These are phyloP conservation scores for Rutidosis leptorrhynchoides DNA, from an alignment of 129 eudicot species.

Conservation along the genomic window DNA sequence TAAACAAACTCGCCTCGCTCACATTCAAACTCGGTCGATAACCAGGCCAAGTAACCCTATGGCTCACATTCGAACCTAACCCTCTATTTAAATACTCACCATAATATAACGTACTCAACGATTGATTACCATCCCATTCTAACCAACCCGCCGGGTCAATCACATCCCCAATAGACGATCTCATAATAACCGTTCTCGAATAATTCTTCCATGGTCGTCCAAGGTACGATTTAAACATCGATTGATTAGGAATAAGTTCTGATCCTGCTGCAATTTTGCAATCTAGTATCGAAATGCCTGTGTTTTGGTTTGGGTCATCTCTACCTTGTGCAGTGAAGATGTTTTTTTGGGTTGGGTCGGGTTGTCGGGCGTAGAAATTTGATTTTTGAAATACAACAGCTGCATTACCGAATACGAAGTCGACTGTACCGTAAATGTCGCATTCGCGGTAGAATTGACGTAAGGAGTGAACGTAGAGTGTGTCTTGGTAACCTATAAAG, in stretches of 20 bases:
- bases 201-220: slow-evolving; percentile 79
- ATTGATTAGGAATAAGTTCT: slow-evolving; percentile 46
- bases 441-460: slow-evolving; percentile 79
- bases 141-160: slow-evolving; percentile 60
- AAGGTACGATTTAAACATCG: slow-evolving; percentile 49
- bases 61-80: slow-evolving; percentile 62
- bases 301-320: slow-evolving; percentile 76
- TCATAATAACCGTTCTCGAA: slow-evolving; percentile 53
- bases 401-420: slow-evolving; percentile 75
- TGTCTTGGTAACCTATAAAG: slow-evolving; percentile 80
- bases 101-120: slow-evolving; percentile 51
- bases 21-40: slow-evolving; percentile 35
- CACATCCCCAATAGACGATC: slow-evolving; percentile 41
- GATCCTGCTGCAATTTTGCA: slow-evolving; percentile 78
- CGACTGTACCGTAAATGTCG: slow-evolving; percentile 74
- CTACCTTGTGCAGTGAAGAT: slow-evolving; percentile 85
- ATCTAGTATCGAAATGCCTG: slow-evolving; percentile 65
- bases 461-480: slow-evolving; percentile 72
- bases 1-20: slow-evolving; percentile 55
- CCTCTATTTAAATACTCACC: slow-evolving; percentile 79
- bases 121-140: slow-evolving; percentile 64
- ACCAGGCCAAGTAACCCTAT: slow-evolving; percentile 81
- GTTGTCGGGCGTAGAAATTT: slow-evolving; percentile 68
- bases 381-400: slow-evolving; percentile 74
- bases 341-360: slow-evolving; percentile 53